Evolutionary conservation across 306 rosid genomes (phyloP), one percentile per base, ranked within the genome.

Genomic region (Quercus robur): DNA sequence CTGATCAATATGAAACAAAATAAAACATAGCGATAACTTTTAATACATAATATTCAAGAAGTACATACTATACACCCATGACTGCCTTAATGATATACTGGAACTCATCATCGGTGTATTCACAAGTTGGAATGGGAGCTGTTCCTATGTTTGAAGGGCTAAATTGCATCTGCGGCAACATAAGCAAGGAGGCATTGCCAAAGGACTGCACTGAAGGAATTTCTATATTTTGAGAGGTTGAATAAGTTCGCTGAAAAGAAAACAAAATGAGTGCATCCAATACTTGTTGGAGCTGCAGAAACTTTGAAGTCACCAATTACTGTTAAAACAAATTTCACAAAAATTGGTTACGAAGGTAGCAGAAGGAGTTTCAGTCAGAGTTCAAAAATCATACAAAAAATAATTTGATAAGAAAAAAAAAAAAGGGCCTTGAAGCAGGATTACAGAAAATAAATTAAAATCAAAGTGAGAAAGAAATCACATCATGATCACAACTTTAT

Each of bases 51-150:
- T 84, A 75, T 33, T 57, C 26, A 68, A 70, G 49, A 59, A 80
- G 82, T 66, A 64, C 97, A 72, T 90, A 94, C 97, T 93, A 46
- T 79, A 93, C 83, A 75, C 99, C 97, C 97, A 94, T 93, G 79
- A 93, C 97, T 68, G 75, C 81, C 90, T 94, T 93, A 75, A 93
- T 79, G 62, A 91, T 91, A 72, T 90, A 91, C 87, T 94, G 99
- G 87, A 94, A 94, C 92, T 93, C 94, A 81, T 94, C 97, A 85
- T 93, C 97, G 38, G 94, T 90, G 85, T 90, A 94, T 82, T 94
- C 90, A 70, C 97, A 89, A 73, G 97, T 94, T 55, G 99, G 99
- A 88, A 94, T 93, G 59, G 99, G 99, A 76, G 85, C 90, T 72
- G 92, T 78, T 70, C 95, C 90, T 74, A 94, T 91, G 25, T 83